A percentile compares a stretch with the other conserved stretches of the same genome.
Conservation (phyloP, 2,329 filamentous ascomycete genomes). For the Hypomyces perniciosus region DNA sequence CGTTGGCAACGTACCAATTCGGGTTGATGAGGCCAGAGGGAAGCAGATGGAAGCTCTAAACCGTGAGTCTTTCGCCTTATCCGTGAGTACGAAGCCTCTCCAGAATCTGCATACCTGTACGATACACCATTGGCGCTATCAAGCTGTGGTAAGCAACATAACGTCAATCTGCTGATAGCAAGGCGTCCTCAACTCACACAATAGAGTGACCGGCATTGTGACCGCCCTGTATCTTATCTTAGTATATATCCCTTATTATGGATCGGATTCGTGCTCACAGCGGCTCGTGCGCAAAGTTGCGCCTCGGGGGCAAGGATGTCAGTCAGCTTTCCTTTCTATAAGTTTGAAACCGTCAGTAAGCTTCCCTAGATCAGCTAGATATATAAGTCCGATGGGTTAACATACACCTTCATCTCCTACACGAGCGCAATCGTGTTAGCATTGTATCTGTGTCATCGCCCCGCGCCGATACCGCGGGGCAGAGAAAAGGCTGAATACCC, state of each 20-base stretch:
- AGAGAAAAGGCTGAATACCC: no score
- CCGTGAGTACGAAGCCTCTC: conserved; percentile 12
- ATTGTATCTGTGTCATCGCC: no score
- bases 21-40: neutral
- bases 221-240: neutral
- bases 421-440: no score
- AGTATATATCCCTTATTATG: no score
- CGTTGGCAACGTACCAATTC: neutral
- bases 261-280: no score
- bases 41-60: conserved; percentile 21
- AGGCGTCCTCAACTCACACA: conserved; percentile 14
- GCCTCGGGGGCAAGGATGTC: conserved; percentile 28
- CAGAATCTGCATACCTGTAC: conserved; percentile 19
- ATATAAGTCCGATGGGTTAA: no score
- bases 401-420: no score
- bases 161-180: conserved; percentile 11
- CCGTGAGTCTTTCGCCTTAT: no score
- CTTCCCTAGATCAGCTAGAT: no score
- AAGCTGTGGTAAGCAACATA: conserved; percentile 1
- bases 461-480: no score
- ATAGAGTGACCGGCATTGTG: neutral
- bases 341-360: no score
- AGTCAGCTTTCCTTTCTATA: conserved; percentile 33
- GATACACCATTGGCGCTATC: neutral
- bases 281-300: conserved; percentile 28